Evolutionary conservation across 164 flowering plant species (phyloP).

Genomic region (Warburgia ugandensis): DNA sequence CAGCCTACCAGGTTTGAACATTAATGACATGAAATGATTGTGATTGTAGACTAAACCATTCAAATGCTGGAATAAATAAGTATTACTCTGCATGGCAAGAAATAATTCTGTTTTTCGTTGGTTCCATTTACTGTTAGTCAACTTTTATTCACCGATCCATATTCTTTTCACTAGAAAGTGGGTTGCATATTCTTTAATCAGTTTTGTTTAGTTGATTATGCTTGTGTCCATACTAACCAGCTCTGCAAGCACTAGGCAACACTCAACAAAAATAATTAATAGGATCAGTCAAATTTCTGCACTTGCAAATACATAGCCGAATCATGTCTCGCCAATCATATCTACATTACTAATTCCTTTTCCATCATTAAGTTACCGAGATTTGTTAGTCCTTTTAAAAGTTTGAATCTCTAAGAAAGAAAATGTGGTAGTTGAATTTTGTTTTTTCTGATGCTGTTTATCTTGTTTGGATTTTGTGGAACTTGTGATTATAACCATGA

Average conservation of each 20-base stretch:
- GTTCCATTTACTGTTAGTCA: not conserved
- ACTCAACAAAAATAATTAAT: not conserved
- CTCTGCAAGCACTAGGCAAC: not conserved
- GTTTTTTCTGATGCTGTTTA: too few species aligned
- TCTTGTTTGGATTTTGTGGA: too few species aligned
- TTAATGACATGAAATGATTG: not conserved
- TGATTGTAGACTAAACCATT: not conserved
- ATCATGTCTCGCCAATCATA: too few species aligned
- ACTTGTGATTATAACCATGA: too few species aligned
- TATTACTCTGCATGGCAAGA: not conserved
- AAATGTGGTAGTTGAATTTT: too few species aligned
- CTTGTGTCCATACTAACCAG: not conserved
- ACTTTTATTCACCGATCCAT: not conserved
- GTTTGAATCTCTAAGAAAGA: too few species aligned
- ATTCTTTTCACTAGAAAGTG: too few species aligned
- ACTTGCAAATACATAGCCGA: not conserved
- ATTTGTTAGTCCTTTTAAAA: too few species aligned
- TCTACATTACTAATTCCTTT: too few species aligned
- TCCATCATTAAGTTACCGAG: too few species aligned
- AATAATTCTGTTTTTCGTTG: not conserved
- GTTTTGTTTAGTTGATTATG: not conserved
- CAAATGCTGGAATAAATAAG: not conserved
- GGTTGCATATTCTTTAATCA: too few species aligned
- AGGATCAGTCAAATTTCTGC: not conserved
- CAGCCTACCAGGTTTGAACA: slow-evolving; percentile 74